Conservation (phyloP, 306 rosid species). For the Begonia masoniana region DNA sequence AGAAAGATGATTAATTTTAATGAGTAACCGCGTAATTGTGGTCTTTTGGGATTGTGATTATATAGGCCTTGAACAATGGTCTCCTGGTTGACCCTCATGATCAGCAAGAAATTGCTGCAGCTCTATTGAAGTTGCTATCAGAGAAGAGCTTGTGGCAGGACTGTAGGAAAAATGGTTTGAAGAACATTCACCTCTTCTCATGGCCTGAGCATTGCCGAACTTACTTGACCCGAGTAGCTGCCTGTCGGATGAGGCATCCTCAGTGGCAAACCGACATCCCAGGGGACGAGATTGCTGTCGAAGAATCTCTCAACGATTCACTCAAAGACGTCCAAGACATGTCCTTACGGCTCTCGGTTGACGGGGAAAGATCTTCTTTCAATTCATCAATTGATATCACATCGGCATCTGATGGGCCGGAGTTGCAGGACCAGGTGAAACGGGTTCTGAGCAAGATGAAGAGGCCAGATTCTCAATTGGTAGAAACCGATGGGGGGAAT, state of each 20-base stretch:
- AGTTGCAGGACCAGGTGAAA: constrained; percentile 56
- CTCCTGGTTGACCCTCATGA: constrained; percentile 68
- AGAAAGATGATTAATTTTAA: background rate
- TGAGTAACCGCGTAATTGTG: background rate
- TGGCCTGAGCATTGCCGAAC: constrained; percentile 76
- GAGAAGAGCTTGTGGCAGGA: constrained; percentile 57
- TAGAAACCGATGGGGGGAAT: constrained; percentile 21
- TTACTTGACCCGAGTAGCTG: constrained; percentile 54
- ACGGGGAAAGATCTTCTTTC: constrained; percentile 38
- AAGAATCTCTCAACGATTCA: constrained; percentile 48
- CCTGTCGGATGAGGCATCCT: constrained; percentile 66
- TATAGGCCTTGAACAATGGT: constrained; percentile 52
- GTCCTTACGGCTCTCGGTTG: constrained; percentile 61
- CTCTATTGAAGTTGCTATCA: constrained; percentile 46
- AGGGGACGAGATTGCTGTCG: constrained; percentile 32
- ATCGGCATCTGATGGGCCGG: constrained; percentile 24
- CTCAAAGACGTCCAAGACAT: constrained; percentile 62
- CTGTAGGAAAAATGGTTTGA: constrained; percentile 58
- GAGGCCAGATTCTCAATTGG: constrained; percentile 22
- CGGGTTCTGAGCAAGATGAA: constrained; percentile 43
- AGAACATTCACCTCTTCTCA: constrained; percentile 52
- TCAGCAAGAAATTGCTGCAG: constrained; percentile 46
- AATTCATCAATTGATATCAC: constrained; percentile 23
- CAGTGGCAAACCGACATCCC: constrained; percentile 65
- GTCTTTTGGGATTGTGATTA: constrained; percentile 1